Evolutionary conservation across 2,329 filamentous ascomycete genomes (phyloP).

Genomic region (Lasiodiplodia citricola): DNA sequence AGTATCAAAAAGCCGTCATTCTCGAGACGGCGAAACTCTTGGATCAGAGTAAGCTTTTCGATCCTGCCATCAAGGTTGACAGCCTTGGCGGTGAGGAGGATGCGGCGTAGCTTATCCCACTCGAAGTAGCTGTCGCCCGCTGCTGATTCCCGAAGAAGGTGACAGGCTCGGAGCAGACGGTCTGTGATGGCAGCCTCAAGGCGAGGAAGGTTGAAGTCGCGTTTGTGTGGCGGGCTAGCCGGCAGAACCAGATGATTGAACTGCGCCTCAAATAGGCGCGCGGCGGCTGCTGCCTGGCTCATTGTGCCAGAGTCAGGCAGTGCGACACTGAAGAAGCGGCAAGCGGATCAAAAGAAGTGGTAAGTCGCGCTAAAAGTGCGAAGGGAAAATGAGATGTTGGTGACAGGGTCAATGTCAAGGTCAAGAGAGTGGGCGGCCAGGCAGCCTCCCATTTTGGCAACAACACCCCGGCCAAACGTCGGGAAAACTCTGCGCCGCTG

Average conservation of each 20-base stretch:
- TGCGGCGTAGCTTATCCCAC: slow-evolving; percentile 28
- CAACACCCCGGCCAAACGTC: neutral
- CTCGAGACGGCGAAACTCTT: slow-evolving; percentile 31
- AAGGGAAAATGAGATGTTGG: neutral
- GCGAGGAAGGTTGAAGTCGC: slow-evolving; percentile 36
- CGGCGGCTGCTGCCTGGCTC: neutral
- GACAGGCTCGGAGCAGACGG: slow-evolving; percentile 28
- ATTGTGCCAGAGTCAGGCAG: neutral
- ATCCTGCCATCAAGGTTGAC: slow-evolving; percentile 36
- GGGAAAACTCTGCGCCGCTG: neutral
- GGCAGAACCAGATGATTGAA: slow-evolving; percentile 48
- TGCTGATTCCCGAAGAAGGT: neutral
- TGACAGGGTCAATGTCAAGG: neutral
- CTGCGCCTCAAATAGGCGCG: slow-evolving; percentile 32
- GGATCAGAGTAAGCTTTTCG: slow-evolving; percentile 32
- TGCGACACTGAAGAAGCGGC: neutral
- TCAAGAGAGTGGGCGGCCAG: neutral
- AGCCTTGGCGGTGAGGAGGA: slow-evolving; percentile 31
- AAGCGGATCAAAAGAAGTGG: neutral
- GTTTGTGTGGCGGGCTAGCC: slow-evolving; percentile 43
- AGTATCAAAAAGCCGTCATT: slow-evolving; percentile 46
- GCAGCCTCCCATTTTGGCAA: neutral
- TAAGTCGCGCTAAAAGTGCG: neutral
- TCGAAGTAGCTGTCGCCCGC: neutral
- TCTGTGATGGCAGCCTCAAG: slow-evolving; percentile 39